Conservation (phyloP, 768 basidiomycete genomes). For the Wakefieldia striispora region DNA sequence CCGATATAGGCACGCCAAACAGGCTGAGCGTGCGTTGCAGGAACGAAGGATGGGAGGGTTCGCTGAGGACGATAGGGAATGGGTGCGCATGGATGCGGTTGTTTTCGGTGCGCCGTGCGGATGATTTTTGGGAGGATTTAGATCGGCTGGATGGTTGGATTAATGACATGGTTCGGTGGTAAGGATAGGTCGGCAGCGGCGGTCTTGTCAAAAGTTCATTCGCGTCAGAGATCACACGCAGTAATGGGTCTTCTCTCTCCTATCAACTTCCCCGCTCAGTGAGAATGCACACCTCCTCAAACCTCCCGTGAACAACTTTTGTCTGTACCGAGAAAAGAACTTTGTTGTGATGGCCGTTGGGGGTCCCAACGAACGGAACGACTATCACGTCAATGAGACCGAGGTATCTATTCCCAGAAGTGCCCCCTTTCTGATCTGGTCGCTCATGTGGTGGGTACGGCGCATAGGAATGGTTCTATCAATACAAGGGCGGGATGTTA, state of each 20-base stretch:
- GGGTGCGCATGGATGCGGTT: slow-evolving; percentile 68
- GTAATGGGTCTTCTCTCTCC: slow-evolving; percentile 76
- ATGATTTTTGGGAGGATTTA: slow-evolving; percentile 46
- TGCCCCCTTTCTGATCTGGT: not conserved
- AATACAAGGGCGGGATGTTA: slow-evolving; percentile 91
- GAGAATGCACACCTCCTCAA: slow-evolving; percentile 78
- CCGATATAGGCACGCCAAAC: slow-evolving; percentile 56
- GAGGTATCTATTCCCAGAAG: slow-evolving; percentile 49
- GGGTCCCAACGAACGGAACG: slow-evolving; percentile 90
- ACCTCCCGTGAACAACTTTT: slow-evolving; percentile 93
- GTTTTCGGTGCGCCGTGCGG: slow-evolving; percentile 57
- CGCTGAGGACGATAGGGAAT: slow-evolving; percentile 57
- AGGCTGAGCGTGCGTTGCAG: slow-evolving; percentile 48
- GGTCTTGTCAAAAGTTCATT: too few species aligned
- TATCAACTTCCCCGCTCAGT: slow-evolving; percentile 81
- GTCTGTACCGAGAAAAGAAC: slow-evolving; percentile 77
- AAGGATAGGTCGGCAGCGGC: not conserved
- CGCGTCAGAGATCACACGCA: too few species aligned
- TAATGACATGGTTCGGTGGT: slow-evolving; percentile 42
- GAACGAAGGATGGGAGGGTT: slow-evolving; percentile 38
- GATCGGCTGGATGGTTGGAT: slow-evolving; percentile 41
- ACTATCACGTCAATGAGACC: slow-evolving; percentile 95
- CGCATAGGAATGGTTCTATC: slow-evolving; percentile 93
- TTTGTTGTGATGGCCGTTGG: slow-evolving; percentile 96
- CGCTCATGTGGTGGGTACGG: not conserved